phyloP scores from a whole-genome alignment of 345 rosid species.

The Aethionema arabicum region DNA sequence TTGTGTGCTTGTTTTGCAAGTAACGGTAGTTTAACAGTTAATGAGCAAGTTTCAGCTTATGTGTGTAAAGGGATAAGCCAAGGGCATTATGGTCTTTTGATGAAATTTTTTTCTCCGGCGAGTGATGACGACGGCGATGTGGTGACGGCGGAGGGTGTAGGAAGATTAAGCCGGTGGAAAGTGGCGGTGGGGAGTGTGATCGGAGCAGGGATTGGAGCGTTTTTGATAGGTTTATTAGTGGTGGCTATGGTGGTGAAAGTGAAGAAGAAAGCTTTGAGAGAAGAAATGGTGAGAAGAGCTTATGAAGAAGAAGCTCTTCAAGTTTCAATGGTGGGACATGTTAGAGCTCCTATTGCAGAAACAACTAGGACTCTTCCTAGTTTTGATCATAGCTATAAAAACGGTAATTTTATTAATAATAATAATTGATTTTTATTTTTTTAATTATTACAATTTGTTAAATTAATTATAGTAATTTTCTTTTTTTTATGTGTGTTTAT shows the following conservation, averaged over 20 bases:
- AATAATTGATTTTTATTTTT: slow-evolving; percentile 13
- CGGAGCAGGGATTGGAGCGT: slow-evolving; percentile 35
- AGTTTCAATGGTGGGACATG: slow-evolving; percentile 43
- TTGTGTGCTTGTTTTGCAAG: slow-evolving; percentile 35
- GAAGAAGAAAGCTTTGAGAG: slow-evolving; percentile 41
- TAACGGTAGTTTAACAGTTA: slow-evolving; percentile 28
- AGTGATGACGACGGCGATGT: slow-evolving; percentile 14
- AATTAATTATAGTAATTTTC: neutral
- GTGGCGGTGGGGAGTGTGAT: slow-evolving; percentile 41
- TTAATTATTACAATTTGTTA: neutral
- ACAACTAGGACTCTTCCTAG: slow-evolving; percentile 34
- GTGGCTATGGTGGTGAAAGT: slow-evolving; percentile 40
- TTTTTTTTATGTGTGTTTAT: neutral
- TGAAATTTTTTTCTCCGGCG: neutral
- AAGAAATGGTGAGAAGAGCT: slow-evolving; percentile 43
- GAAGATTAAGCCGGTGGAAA: slow-evolving; percentile 39
- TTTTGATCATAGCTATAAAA: slow-evolving; percentile 33
- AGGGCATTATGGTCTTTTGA: slow-evolving; percentile 38
- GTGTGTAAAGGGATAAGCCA: slow-evolving; percentile 37
- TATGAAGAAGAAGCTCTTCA: slow-evolving; percentile 42
- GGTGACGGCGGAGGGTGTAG: slow-evolving; percentile 30
- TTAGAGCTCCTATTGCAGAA: slow-evolving; percentile 37
- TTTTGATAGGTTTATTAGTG: slow-evolving; percentile 32
- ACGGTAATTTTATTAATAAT: slow-evolving; percentile 21
- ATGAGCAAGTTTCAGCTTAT: slow-evolving; percentile 34